Evolutionary conservation across 177 flowering plant species (phyloP).

Genomic region (Vitis hybrid): DNA sequence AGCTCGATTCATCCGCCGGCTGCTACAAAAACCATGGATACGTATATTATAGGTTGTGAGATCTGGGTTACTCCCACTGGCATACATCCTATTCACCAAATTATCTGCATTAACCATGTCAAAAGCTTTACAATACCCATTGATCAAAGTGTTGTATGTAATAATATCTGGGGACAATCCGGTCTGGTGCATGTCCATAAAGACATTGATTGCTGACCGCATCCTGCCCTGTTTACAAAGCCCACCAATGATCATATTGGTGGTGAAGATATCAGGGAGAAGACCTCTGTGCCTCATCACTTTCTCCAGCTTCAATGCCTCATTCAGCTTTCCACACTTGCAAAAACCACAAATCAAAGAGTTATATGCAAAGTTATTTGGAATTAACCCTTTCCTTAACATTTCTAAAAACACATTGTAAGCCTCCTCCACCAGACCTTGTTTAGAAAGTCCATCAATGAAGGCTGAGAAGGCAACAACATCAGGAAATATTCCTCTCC

Average conservation of each 20-base stretch:
- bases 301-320: constrained; percentile 65
- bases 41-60: constrained; percentile 73
- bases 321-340: constrained; percentile 45
- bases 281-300: constrained; percentile 81
- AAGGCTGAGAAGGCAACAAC: constrained; percentile 80
- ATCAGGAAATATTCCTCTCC: constrained; percentile 68
- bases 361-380: constrained; percentile 85
- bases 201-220: constrained; percentile 54
- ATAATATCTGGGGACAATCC: constrained; percentile 73
- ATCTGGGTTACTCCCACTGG: constrained; percentile 70
- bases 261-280: constrained; percentile 68
- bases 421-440: constrained; percentile 71
- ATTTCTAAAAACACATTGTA: constrained; percentile 53
- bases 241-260: constrained; percentile 76
- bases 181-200: constrained; percentile 49
- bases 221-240: constrained; percentile 72
- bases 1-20: constrained; percentile 54
- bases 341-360: constrained; percentile 81
- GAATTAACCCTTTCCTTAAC: constrained; percentile 60
- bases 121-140: constrained; percentile 64
- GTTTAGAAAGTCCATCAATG: constrained; percentile 75
- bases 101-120: constrained; percentile 60
- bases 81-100: constrained; percentile 46
- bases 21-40: constrained; percentile 62
- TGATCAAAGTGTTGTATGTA: constrained; percentile 81